Base-by-base conservation (phyloP, 1,139 yeast species). In the Yamadazyma dushanensis region DNA sequence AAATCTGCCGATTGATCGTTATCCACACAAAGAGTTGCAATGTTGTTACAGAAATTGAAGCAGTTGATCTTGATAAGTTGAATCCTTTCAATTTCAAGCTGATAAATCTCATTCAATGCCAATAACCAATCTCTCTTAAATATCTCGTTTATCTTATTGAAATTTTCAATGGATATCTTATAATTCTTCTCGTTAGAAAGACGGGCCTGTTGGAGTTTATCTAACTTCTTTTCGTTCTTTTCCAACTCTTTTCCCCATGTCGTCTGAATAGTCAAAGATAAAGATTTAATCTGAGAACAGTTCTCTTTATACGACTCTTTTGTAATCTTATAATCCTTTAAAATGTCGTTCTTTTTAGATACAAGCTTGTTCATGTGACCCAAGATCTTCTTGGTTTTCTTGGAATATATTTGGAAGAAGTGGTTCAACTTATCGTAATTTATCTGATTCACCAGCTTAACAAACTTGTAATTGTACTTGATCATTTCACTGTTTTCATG, bases 41-140 rank as follows among this genome's bases (percentile, higher is more conserved):
- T 70, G 35, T 81, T 72, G 56, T 88, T 88, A 36, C 95, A 82
- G 56, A 74, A 90, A 29, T 82, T 84, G 83, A 96, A 94, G 45
- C 94, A 61, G 51, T 83, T 86, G 13, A 84, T 70, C 51, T 89
- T 87, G 39, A 87, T 56, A 41, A 82, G 75, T 49, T 84, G 84
- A 37, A 89, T 78, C 45, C 96, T 73, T 50, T 86, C 89, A 34
- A 78, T 77, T 54, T 92, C 98, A 44, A 87, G 62, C 41, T 71
- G 78, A 59, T 90, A 95, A 43, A 87, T 70, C 46, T 79, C 80
- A 43, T 73, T 78, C 29, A 90, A 75, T 1, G 87, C 71, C 15
- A 69, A 61, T 36, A 75, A 70, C 98, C 98, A 92, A 50, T 89
- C 95, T 27, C 77, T 65, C 38, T 78, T 73, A 85, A 90, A 92